These are phyloP conservation scores for Artomyces pyxidatus DNA, from an alignment of 768 basidiomycete genomes.

Conservation along the genomic window DNA sequence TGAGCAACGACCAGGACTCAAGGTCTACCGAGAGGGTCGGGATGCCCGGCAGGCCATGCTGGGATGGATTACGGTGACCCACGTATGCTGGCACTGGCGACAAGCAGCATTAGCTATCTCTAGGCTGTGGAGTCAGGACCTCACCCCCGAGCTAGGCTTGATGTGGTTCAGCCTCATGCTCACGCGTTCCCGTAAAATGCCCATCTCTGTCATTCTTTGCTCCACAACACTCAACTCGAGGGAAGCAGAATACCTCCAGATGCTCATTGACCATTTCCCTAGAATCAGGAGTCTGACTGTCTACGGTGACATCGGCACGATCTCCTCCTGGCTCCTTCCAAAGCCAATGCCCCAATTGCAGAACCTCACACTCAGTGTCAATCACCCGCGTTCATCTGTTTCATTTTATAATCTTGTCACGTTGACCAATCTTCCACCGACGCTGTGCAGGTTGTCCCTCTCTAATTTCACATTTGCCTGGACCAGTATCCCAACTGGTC, in stretches of 20 bases:
- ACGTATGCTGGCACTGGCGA: background rate
- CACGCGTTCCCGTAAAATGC: background rate
- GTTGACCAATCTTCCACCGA: background rate
- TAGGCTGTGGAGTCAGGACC: background rate
- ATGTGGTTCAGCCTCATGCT: background rate
- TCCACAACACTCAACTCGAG: background rate
- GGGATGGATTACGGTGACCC: background rate
- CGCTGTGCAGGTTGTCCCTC: background rate
- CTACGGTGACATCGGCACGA: too few species aligned
- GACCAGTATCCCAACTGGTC: background rate
- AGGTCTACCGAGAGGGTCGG: too few species aligned
- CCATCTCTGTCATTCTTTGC: background rate
- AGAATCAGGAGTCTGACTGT: background rate
- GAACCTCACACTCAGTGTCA: background rate
- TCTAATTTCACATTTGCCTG: too few species aligned
- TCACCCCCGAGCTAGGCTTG: background rate
- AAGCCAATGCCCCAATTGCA: background rate
- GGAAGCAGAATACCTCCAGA: background rate
- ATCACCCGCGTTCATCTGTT: background rate
- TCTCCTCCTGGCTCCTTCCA: too few species aligned
- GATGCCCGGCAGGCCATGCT: too few species aligned
- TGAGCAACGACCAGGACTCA: too few species aligned
- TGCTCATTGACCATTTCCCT: background rate
- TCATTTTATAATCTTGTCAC: background rate
- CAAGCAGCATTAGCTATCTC: background rate